Conservation (phyloP, 495 filamentous ascomycete species). For the Copromyces sp. region DNA sequence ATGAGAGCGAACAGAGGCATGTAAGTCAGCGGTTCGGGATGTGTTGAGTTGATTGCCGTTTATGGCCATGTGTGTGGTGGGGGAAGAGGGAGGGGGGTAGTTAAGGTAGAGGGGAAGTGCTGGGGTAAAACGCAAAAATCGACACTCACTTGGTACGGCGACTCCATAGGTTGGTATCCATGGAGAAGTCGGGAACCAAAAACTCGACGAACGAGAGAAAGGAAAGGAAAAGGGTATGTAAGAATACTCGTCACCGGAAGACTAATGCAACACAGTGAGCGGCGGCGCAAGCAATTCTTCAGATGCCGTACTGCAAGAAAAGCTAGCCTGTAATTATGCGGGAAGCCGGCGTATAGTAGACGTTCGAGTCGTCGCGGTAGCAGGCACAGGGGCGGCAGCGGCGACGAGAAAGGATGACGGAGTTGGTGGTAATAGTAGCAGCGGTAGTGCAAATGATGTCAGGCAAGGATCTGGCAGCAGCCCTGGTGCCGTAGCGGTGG, state of each 20-base stretch:
- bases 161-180: conserved; percentile 60
- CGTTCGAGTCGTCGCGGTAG: background rate
- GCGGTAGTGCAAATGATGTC: background rate
- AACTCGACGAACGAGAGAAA: conserved; percentile 13
- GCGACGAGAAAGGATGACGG: background rate
- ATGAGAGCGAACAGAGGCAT: conserved; percentile 9
- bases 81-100: background rate
- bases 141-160: conserved; percentile 79
- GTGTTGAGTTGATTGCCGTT: background rate
- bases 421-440: background rate
- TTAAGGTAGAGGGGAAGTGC: conserved; percentile 2
- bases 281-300: background rate
- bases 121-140: background rate
- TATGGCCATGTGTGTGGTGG: background rate
- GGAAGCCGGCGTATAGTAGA: background rate
- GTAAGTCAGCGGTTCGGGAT: conserved; percentile 4
- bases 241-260: conserved; percentile 2
- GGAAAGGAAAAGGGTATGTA: conserved; percentile 1
- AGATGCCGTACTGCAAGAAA: background rate
- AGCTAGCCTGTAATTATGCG: background rate
- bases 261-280: background rate
- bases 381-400: background rate
- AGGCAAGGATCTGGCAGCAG: background rate
- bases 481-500: background rate
- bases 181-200: conserved; percentile 25